Base-by-base conservation (phyloP, 805 yeast genomes). In the Suhomyces vadensis region DNA sequence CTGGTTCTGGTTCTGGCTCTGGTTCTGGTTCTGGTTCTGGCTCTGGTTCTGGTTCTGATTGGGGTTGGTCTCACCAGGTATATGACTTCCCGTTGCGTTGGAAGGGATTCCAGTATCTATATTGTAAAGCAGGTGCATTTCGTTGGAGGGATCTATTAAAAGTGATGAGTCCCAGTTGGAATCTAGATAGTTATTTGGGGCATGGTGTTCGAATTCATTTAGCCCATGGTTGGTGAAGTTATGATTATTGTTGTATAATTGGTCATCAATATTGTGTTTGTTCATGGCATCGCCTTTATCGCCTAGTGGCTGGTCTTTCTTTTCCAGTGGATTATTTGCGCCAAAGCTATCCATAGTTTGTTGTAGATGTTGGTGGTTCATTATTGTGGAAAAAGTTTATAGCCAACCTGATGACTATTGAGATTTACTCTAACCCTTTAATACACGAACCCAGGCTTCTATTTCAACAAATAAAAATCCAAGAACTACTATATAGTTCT, bases 121-220 rank as follows among this genome's bases (percentile, higher is more conserved):
- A 41, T 57, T 62, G 40, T 64, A 65, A 13, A 67, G 52, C n/a
- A 14, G 33, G 10, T 29, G 33, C 42, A 66, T 51, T 11, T 67
- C 69, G 35, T 54, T 49, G 35, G 46, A 47, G 5, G 63, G 55
- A 22, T 67, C 73, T 59, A 68, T 60, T 23, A 70, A 43, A 24
- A 67, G 45, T 31, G 58, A 56, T 21, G 63, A 54, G 3, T 69
- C 62, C 75, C 75, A 70, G 51, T 58, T 52, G 6, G 56, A 35
- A 39, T 61, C 66, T n/a, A 58, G 44, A 35, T 56, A 55, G 13
- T 14, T 38, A 8, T 24, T 20, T 14, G 23, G 50, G 41, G 47
- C 37, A 10, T 43, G 33, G 25, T 43, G 42, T 16, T 36, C 49
- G 16, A 41, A 44, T 24, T 33, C 37, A 17, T 33, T 33, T 17